Conservation (phyloP, 1,139 yeast species). For the Geotrichum bryndzae region DNA sequence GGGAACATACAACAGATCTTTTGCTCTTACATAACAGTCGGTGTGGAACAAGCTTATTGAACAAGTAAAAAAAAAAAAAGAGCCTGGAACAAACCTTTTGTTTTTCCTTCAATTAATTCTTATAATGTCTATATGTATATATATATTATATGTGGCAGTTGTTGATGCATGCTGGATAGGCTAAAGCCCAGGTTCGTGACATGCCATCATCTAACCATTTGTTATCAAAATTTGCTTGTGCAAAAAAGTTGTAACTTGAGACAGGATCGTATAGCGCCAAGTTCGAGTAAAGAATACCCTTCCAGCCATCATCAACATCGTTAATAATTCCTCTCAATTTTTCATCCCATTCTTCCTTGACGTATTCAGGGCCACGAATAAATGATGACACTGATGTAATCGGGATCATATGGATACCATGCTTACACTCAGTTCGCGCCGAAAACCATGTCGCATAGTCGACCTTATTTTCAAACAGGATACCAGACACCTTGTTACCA, state of each 20-base stretch:
- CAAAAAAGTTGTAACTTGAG: slow-evolving; percentile 59
- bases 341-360: slow-evolving; percentile 68
- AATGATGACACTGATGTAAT: slow-evolving; percentile 76
- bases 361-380: slow-evolving; percentile 60
- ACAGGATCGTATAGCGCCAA: slow-evolving; percentile 65
- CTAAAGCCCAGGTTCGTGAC: slow-evolving; percentile 82
- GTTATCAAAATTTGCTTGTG: slow-evolving; percentile 42
- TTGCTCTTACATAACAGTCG: neutral
- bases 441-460: slow-evolving; percentile 90
- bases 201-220: slow-evolving; percentile 77
- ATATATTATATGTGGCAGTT: neutral
- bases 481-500: slow-evolving; percentile 64
- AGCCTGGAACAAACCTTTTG: neutral
- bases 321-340: slow-evolving; percentile 45
- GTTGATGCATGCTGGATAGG: slow-evolving; percentile 54
- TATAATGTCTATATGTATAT: neutral
- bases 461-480: slow-evolving; percentile 69
- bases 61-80: neutral
- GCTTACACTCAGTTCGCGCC: slow-evolving; percentile 63
- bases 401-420: slow-evolving; percentile 91
- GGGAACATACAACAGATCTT: neutral
- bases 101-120: too few species aligned
- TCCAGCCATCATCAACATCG: slow-evolving; percentile 71
- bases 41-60: neutral
- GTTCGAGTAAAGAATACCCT: slow-evolving; percentile 70